These are phyloP conservation scores for Pleurostoma richardsiae DNA, from an alignment of 2,329 filamentous ascomycete genomes.

Conservation along the genomic window DNA sequence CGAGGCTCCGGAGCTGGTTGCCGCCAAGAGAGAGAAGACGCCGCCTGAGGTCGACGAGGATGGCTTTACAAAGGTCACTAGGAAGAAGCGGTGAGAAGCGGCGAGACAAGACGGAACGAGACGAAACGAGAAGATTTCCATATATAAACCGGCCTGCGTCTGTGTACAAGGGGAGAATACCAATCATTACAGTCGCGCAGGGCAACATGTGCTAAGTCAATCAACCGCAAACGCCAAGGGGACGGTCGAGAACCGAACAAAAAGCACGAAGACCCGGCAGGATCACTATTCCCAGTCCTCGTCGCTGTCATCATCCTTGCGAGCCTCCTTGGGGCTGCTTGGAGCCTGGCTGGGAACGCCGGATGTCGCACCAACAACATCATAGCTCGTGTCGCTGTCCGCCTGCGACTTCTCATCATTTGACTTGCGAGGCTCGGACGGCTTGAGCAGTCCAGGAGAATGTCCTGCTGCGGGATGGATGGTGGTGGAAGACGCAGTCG, in stretches of 20 bases:
- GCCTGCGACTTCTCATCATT: slow-evolving; percentile 87
- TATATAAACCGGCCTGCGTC: too few relatives aligned
- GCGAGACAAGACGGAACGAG: slow-evolving; percentile 1
- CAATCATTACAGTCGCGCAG: neutral
- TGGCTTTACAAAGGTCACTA: slow-evolving; percentile 71
- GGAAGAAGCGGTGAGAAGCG: slow-evolving; percentile 52
- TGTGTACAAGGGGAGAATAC: neutral
- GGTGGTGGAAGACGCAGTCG: slow-evolving; percentile 54
- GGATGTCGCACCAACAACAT: slow-evolving; percentile 77
- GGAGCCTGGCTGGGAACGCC: slow-evolving; percentile 75
- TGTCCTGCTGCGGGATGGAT: slow-evolving; percentile 46
- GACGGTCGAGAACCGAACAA: neutral
- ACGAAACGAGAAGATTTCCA: neutral
- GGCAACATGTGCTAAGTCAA: neutral
- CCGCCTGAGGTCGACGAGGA: slow-evolving; percentile 75
- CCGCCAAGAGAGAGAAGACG: slow-evolving; percentile 52
- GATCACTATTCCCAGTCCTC: slow-evolving; percentile 67
- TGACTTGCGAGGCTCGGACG: slow-evolving; percentile 63
- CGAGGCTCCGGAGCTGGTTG: slow-evolving; percentile 57
- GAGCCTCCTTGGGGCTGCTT: slow-evolving; percentile 54
- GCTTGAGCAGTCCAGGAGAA: slow-evolving; percentile 45
- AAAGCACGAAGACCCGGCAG: neutral
- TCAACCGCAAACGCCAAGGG: neutral
- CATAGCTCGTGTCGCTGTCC: slow-evolving; percentile 94
- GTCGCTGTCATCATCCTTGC: slow-evolving; percentile 56